Conservation (phyloP, 257 asterid genomes). For the Solanum piurae region DNA sequence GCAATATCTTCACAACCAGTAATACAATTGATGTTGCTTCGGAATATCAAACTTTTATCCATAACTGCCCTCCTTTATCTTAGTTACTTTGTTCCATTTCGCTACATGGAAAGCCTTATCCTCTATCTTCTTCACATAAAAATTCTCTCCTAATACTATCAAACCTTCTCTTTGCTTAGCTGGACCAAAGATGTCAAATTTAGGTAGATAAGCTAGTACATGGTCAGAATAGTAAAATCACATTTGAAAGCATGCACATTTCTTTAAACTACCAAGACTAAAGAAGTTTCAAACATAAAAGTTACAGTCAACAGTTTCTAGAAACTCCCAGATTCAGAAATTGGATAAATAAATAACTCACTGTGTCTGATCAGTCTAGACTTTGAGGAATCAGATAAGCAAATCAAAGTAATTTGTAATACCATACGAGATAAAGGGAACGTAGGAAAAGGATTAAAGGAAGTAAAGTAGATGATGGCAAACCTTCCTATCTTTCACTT, state of each 20-base stretch:
- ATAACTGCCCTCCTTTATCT: not conserved
- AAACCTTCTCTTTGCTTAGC: not conserved
- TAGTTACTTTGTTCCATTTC: not conserved
- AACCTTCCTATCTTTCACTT: conserved; percentile 67
- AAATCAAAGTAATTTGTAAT: not conserved
- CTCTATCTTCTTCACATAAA: not conserved
- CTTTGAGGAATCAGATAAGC: not conserved
- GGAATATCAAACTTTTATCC: not conserved
- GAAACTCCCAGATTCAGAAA: not conserved
- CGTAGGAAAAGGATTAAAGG: not conserved
- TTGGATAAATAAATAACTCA: not conserved
- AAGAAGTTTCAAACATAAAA: not conserved
- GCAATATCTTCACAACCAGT: not conserved
- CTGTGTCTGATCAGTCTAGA: not conserved
- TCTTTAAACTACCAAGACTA: not conserved
- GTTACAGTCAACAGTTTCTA: not conserved
- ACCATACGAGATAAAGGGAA: not conserved
- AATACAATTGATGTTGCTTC: not conserved
- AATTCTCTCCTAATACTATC: not conserved
- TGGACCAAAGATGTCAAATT: not conserved
- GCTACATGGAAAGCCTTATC: not conserved
- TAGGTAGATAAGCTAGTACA: not conserved
- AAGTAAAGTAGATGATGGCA: not conserved
- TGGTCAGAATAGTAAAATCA: not conserved
- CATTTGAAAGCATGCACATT: not conserved